phyloP scores from a whole-genome alignment of 192 early-diverging fungal species.

The Allomyces javanicus region DNA sequence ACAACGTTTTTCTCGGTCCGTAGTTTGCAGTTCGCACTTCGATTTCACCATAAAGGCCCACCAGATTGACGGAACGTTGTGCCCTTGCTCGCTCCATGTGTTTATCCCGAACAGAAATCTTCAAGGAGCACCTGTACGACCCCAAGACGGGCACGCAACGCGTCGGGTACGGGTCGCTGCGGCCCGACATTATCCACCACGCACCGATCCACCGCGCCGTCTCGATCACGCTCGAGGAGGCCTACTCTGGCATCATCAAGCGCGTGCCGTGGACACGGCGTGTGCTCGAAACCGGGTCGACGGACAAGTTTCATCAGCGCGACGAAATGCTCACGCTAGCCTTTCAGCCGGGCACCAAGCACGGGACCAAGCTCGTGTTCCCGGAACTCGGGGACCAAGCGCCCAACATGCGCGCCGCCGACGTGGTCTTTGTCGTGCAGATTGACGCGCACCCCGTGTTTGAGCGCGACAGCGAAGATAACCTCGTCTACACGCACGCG shows the following conservation, averaged over 20 bases:
- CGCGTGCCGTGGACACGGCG: background rate
- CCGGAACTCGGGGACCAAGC: conserved; percentile 31
- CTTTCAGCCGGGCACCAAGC: conserved; percentile 21
- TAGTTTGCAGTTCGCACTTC: background rate
- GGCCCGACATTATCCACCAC: conserved; percentile 1
- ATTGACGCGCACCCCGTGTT: conserved; percentile 22
- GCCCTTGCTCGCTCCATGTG: too few relatives aligned
- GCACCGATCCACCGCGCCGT: conserved; percentile 4
- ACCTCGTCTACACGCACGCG: conserved; percentile 16
- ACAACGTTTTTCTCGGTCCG: conserved; percentile 27
- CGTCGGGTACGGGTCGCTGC: conserved; percentile 1
- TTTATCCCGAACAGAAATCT: background rate
- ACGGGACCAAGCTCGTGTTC: conserved; percentile 29
- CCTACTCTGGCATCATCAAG: conserved; percentile 20
- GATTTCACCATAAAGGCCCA: too few relatives aligned
- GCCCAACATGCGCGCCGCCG: conserved; percentile 29
- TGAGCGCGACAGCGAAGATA: conserved; percentile 18
- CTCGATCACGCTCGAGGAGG: conserved; percentile 8
- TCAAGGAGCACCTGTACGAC: conserved; percentile 1
- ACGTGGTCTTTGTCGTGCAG: conserved; percentile 27
- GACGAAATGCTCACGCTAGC: conserved; percentile 30
- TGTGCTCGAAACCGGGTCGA: background rate
- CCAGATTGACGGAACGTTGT: too few relatives aligned
- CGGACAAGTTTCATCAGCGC: background rate
- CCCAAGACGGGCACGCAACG: background rate